A percentile compares a stretch with the other conserved stretches of the same genome.
Evolutionary conservation across 306 rosid species (phyloP).

Genomic region (peach (Prunus persica)): Prunus_persica_NCBIv2 NC_034015.1:14984001-14984500

Average conservation of each 20-base stretch:
- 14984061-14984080: neutral
- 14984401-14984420: constrained; percentile 31
- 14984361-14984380: constrained; percentile 40
- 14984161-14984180: constrained; percentile 24
- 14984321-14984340: constrained; percentile 27
- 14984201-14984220: too few relatives aligned
- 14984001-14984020: constrained; percentile 10
- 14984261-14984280: constrained; percentile 44
- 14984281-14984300: constrained; percentile 46
- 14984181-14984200: neutral
- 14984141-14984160: neutral
- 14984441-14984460: constrained; percentile 27
- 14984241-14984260: neutral
- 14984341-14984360: constrained; percentile 20
- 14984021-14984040: neutral
- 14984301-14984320: constrained; percentile 40
- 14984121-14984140: constrained; percentile 1
- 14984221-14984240: too few relatives aligned
- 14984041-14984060: neutral
- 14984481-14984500: too few relatives aligned
- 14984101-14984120: neutral
- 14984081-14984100: neutral
- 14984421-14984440: constrained; percentile 29
- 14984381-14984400: constrained; percentile 42
- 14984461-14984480: neutral